A percentile compares a stretch with the other conserved stretches of the same genome.
phyloP scores from a whole-genome alignment of 2,329 filamentous ascomycete species.

The Metarhizium sp. region DNA sequence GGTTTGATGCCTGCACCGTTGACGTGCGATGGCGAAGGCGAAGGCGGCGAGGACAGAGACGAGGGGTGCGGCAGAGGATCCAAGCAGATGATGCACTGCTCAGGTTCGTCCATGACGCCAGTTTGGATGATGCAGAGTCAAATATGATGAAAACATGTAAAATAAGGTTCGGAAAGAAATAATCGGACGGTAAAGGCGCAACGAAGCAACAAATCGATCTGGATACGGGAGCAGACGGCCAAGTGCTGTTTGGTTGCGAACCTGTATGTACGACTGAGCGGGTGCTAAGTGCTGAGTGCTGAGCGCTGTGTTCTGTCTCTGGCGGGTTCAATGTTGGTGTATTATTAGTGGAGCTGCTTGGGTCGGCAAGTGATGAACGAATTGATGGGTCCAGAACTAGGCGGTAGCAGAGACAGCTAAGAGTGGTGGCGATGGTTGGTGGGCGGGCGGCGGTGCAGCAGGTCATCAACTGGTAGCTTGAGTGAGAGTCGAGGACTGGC shows the following conservation, averaged over 20 bases:
- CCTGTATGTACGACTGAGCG: background rate
- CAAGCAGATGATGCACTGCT: conserved; percentile 63
- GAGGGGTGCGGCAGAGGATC: conserved; percentile 42
- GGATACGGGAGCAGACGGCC: background rate
- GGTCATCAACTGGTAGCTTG: too few relatives aligned
- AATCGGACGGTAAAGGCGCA: background rate
- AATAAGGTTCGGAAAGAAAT: conserved; percentile 13
- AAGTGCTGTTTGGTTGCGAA: background rate
- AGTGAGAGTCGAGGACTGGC: too few relatives aligned
- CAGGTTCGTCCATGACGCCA: conserved; percentile 42
- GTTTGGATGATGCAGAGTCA: conserved; percentile 25
- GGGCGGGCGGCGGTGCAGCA: background rate
- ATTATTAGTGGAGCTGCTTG: too few relatives aligned
- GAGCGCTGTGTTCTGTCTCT: background rate
- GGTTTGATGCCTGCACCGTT: conserved; percentile 12
- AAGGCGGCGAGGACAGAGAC: conserved; percentile 1
- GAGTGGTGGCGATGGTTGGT: too few relatives aligned
- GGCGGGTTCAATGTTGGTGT: too few relatives aligned
- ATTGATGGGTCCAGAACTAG: too few relatives aligned
- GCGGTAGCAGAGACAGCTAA: too few relatives aligned
- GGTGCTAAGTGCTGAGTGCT: background rate
- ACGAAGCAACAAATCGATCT: background rate
- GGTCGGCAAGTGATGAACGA: too few relatives aligned
- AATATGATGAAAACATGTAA: conserved; percentile 39
- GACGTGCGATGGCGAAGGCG: conserved; percentile 8